Percentiles rank a stretch among this genome's conserved stretches.
Evolutionary conservation across 2,329 filamentous ascomycete genomes (phyloP).

Genomic region (Stagonosporopsis chrysanthemi): DNA sequence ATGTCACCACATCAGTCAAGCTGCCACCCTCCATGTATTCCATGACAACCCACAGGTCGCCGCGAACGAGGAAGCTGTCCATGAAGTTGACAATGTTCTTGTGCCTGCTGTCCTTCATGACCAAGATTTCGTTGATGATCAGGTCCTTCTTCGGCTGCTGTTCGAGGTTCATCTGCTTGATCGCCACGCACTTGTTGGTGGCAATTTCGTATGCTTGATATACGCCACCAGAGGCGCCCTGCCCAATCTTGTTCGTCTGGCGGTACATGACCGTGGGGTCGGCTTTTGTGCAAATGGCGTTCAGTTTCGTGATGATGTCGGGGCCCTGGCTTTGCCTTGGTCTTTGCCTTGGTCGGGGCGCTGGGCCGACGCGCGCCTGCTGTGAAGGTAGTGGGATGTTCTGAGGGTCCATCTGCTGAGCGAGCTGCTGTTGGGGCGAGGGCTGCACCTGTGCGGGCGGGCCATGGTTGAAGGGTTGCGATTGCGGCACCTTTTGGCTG

Average conservation of each 20-base stretch:
- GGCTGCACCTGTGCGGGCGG: slow-evolving; percentile 52
- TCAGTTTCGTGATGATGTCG: slow-evolving; percentile 83
- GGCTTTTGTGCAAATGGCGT: slow-evolving; percentile 87
- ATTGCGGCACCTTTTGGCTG: slow-evolving; percentile 67
- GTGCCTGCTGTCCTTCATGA: slow-evolving; percentile 99
- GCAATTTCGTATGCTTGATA: slow-evolving; percentile 88
- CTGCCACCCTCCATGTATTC: slow-evolving; percentile 99
- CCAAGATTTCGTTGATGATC: slow-evolving; percentile 98
- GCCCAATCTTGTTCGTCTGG: slow-evolving; percentile 91
- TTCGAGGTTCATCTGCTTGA: slow-evolving; percentile 99
- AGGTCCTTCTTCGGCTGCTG: slow-evolving; percentile 98
- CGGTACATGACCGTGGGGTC: slow-evolving; percentile 90
- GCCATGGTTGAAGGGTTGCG: slow-evolving; percentile 36
- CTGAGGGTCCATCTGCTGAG: slow-evolving; percentile 50
- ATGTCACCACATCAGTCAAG: slow-evolving; percentile 96
- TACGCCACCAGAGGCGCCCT: slow-evolving; percentile 95
- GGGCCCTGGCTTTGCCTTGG: slow-evolving; percentile 79
- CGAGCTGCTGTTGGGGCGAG: slow-evolving; percentile 61
- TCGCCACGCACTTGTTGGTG: slow-evolving; percentile 88
- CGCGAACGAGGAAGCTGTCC: slow-evolving; percentile 88
- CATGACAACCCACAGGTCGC: slow-evolving; percentile 99
- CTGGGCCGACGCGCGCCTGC: slow-evolving; percentile 60
- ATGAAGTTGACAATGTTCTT: slow-evolving; percentile 99
- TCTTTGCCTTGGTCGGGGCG: slow-evolving; percentile 76
- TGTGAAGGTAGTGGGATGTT: slow-evolving; percentile 57